Percentiles rank a stretch among this genome's conserved stretches.
Evolutionary conservation across 345 rosid species (phyloP).

Genomic region (Microcos paniculata): DNA sequence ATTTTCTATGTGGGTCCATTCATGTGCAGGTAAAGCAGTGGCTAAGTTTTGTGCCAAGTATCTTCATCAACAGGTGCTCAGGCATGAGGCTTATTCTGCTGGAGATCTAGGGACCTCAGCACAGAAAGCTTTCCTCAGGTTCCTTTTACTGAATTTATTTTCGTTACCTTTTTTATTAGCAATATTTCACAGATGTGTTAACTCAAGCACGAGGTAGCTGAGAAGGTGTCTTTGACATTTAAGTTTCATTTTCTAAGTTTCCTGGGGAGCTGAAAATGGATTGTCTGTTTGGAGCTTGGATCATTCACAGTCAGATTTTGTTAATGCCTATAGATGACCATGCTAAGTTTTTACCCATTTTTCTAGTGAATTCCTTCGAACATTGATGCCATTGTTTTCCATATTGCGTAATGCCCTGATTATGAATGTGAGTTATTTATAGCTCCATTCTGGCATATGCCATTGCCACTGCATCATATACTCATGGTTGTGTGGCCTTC

Average conservation of each 20-base stretch:
- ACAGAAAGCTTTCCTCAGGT: slow-evolving; percentile 76
- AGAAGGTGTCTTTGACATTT: background rate
- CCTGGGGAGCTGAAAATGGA: slow-evolving; percentile 6
- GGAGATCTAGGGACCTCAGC: slow-evolving; percentile 74
- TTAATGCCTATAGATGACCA: background rate
- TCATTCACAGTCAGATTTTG: background rate
- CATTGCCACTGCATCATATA: background rate
- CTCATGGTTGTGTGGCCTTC: background rate
- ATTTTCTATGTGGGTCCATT: background rate
- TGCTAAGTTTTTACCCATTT: background rate
- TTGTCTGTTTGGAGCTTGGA: background rate
- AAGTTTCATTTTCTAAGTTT: background rate
- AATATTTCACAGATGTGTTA: background rate
- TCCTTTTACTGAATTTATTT: slow-evolving; percentile 12
- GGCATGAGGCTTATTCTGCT: slow-evolving; percentile 55
- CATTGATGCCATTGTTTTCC: background rate
- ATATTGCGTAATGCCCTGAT: background rate
- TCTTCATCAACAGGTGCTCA: slow-evolving; percentile 74
- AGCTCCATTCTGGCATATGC: background rate
- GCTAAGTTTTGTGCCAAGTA: slow-evolving; percentile 85
- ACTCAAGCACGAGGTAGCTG: slow-evolving; percentile 3
- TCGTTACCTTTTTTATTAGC: background rate
- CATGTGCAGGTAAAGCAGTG: slow-evolving; percentile 68
- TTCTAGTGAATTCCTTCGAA: background rate
- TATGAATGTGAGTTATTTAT: background rate